A percentile compares a stretch with the other conserved stretches of the same genome.
These are phyloP conservation scores for Atractiella rhizophila DNA, from an alignment of 768 basidiomycete genomes.

Conservation along the genomic window DNA sequence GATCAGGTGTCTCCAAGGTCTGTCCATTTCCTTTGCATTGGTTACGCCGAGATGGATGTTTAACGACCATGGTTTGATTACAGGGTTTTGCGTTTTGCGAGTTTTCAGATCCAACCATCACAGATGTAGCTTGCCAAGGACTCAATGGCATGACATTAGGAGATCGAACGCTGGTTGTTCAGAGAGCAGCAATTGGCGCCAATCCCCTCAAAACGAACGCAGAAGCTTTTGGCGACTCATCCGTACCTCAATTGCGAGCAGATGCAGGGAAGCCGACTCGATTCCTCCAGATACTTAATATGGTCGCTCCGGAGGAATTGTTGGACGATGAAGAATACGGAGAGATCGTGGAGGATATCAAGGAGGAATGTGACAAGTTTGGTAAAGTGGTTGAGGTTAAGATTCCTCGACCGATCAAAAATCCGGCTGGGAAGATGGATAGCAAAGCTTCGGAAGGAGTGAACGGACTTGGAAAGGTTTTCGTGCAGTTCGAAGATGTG, in stretches of 20 bases:
- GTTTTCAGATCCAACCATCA: slow-evolving; percentile 66
- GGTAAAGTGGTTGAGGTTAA: slow-evolving; percentile 61
- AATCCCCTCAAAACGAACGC: slow-evolving; percentile 12
- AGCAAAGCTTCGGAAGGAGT: slow-evolving; percentile 31
- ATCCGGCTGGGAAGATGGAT: slow-evolving; percentile 44
- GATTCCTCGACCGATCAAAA: slow-evolving; percentile 59
- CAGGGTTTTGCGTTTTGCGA: slow-evolving; percentile 99
- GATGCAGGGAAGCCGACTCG: slow-evolving; percentile 26
- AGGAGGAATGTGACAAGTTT: slow-evolving; percentile 54
- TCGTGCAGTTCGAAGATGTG: slow-evolving; percentile 54
- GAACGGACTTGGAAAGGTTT: slow-evolving; percentile 80
- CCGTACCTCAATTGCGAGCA: neutral
- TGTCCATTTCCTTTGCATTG: slow-evolving; percentile 3
- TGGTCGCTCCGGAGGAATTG: slow-evolving; percentile 86
- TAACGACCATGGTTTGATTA: neutral
- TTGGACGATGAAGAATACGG: slow-evolving; percentile 71
- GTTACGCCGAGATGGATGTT: neutral
- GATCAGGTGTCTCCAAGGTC: slow-evolving; percentile 67
- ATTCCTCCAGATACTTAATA: slow-evolving; percentile 91
- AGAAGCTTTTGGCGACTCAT: slow-evolving; percentile 9
- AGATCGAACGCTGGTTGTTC: slow-evolving; percentile 81
- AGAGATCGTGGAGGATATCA: slow-evolving; percentile 83
- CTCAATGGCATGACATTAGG: slow-evolving; percentile 95
- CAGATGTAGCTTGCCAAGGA: slow-evolving; percentile 85
- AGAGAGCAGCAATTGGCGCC: slow-evolving; percentile 82